Evolutionary conservation across 1,139 yeast genomes (phyloP).

Genomic region (Blastobotrys ciferrii): DNA sequence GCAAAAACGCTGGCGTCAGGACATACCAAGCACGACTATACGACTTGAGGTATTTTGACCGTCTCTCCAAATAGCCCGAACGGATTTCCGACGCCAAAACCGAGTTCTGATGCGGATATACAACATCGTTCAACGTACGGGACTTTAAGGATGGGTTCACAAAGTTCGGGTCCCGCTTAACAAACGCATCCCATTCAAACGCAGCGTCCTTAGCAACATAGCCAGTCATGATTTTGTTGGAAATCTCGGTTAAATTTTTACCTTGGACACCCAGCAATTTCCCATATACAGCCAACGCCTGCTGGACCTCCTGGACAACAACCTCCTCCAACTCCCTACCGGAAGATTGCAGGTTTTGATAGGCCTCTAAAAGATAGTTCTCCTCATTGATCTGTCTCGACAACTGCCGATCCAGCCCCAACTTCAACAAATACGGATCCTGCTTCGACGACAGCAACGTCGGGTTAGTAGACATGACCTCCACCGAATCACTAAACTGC

Average conservation of each 20-base stretch:
- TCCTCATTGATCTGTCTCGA: constrained; percentile 79
- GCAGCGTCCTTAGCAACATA: constrained; percentile 73
- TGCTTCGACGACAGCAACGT: constrained; percentile 45
- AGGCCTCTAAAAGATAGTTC: constrained; percentile 83
- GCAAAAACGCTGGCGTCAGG: constrained; percentile 80
- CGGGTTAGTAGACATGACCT: constrained; percentile 34
- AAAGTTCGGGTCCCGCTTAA: constrained; percentile 70
- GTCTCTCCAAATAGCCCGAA: constrained; percentile 80
- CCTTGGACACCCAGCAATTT: constrained; percentile 39
- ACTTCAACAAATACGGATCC: constrained; percentile 82
- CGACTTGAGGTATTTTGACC: constrained; percentile 86
- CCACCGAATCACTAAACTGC: constrained; percentile 32
- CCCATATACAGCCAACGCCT: constrained; percentile 71
- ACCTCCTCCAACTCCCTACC: constrained; percentile 88
- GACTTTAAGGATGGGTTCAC: constrained; percentile 72
- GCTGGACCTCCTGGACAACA: constrained; percentile 82
- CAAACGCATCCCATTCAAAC: constrained; percentile 87
- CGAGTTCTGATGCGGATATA: constrained; percentile 66
- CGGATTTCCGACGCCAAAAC: constrained; percentile 69
- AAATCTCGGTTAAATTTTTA: constrained; percentile 36
- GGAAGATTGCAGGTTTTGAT: constrained; percentile 77
- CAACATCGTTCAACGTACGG: constrained; percentile 61
- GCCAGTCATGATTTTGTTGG: constrained; percentile 69
- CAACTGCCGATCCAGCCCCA: constrained; percentile 71
- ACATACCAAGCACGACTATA: constrained; percentile 91